phyloP scores from a whole-genome alignment of 208 protist genomes.

The Crithidia thermophila region DNA sequence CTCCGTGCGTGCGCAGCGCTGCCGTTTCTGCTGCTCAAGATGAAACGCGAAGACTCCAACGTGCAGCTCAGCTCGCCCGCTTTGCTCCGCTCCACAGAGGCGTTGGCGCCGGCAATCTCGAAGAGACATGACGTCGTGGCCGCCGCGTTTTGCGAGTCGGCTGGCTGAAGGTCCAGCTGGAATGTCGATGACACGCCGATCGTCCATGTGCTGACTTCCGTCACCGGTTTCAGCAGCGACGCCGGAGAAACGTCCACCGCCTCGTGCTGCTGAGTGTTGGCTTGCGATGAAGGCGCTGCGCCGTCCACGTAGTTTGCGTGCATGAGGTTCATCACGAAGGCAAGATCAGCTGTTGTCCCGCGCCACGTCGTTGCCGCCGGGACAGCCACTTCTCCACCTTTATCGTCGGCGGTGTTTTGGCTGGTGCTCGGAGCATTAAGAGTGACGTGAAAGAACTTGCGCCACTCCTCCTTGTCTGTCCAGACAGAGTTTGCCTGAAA shows the following conservation, averaged over 20 bases:
- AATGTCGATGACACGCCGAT: conserved; percentile 6
- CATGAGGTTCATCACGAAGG: conserved; percentile 9
- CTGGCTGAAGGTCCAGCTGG: neutral
- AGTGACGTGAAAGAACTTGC: conserved; percentile 14
- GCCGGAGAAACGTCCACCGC: conserved; percentile 5
- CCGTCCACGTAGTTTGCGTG: conserved; percentile 22
- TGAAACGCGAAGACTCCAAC: neutral
- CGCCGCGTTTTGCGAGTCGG: neutral
- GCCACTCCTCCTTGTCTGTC: conserved; percentile 2
- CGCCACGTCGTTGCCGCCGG: neutral
- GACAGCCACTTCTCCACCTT: too few species aligned
- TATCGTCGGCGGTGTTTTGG: too few species aligned
- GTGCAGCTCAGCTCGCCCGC: conserved; percentile 10
- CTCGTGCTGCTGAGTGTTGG: neutral
- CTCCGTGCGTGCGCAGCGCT: neutral
- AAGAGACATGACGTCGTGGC: too few species aligned
- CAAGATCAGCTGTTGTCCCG: conserved; percentile 6
- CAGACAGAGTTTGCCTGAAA: conserved; percentile 17
- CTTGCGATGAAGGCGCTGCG: neutral
- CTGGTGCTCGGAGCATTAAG: neutral
- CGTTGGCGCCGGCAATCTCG: neutral
- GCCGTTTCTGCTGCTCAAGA: too few species aligned
- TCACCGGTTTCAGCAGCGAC: conserved; percentile 8
- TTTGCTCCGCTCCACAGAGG: neutral
- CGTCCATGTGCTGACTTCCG: conserved; percentile 15